These are phyloP conservation scores for Leptodermis oblonga DNA, from an alignment of 257 asterid species.

Conservation along the genomic window DNA sequence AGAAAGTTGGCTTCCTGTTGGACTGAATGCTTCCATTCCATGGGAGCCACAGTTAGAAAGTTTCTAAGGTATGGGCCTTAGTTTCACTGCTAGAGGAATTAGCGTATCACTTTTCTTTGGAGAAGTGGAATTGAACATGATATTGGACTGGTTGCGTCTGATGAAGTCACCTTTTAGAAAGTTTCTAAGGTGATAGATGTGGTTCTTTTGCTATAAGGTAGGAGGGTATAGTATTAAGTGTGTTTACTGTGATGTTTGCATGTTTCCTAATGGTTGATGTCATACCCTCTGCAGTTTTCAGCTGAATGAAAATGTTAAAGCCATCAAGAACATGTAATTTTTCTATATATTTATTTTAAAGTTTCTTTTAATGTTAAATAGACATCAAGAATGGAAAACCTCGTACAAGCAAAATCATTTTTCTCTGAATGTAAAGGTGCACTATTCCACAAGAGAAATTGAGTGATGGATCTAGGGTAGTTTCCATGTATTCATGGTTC, in stretches of 20 bases:
- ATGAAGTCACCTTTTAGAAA: background rate
- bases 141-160: background rate
- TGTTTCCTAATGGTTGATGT: background rate
- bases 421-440: background rate
- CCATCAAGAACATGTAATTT: background rate
- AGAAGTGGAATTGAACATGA: background rate
- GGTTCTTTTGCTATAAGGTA: background rate
- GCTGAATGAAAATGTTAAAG: background rate
- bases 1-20: constrained; percentile 2
- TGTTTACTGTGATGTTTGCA: background rate
- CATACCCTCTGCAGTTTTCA: background rate
- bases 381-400: background rate
- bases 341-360: background rate
- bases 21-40: background rate
- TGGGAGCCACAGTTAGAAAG: background rate
- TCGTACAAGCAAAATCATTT: background rate
- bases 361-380: too few relatives aligned
- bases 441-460: background rate
- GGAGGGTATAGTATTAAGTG: background rate
- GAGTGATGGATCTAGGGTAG: background rate
- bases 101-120: background rate
- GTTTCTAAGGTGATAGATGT: background rate
- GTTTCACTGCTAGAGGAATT: background rate
- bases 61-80: background rate
- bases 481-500: background rate